Evolutionary conservation across 345 rosid genomes (phyloP), one percentile per base, ranked within the genome.

Genomic region (Moricandia arvensis): DNA sequence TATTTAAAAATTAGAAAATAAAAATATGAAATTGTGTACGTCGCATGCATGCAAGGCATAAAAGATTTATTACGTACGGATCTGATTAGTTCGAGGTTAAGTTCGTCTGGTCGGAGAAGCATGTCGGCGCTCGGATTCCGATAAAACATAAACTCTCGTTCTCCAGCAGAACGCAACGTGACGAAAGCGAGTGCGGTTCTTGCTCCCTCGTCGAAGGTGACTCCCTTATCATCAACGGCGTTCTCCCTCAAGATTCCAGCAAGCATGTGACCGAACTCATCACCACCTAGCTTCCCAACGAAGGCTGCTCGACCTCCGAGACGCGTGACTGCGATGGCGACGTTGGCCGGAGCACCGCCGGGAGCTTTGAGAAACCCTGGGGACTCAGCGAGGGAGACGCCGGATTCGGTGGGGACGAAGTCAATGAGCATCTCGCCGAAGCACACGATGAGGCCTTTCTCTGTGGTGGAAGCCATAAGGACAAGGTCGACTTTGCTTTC

Each of bases 161-260:
- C 91, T 2, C 93, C 93, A 11, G 85, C 88, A 4, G 78, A 81
- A 63, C 86, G 80, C 4, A 83, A 69, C 4, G 91, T 86, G 2
- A 86, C 88, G 47, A 89, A 89, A 34, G 93, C 87, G 65, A 88
- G 71, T 0, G 89, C 91, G n/a, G 93, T 89, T 79, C 90, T 87
- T 8, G 96, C 91, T 15, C 68, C 78, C 24, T 80, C 38, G 63
- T 89, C 91, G 69, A 77, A 87, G 7, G 72, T 81, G 69, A 88
- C 60, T 26, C 93, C 96, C 33, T 82, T 75, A 55, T 73, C 79
- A 24, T 63, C 77, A 0, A 90, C 93, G 0, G 81, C 83, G 63
- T 90, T 87, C 75, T 88, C 63, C 58, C 80, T 84, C 78, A 87
- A 79, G 69, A 87, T 85, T 66, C 81, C 83, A 47, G 83, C 85